phyloP scores from a whole-genome alignment of 148 eudicot genomes.

The Drosera capensis region DNA sequence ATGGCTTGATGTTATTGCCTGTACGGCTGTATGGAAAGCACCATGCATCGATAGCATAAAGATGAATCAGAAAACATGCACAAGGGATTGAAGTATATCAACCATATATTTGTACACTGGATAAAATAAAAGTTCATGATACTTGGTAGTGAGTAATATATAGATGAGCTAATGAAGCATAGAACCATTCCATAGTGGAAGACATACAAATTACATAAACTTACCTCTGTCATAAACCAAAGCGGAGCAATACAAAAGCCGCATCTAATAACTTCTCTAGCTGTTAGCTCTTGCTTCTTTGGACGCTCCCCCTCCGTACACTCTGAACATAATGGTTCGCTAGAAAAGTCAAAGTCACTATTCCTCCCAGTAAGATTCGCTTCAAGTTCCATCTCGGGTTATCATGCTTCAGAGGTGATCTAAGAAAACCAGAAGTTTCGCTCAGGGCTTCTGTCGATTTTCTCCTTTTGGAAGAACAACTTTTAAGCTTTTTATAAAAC shows the following conservation, averaged over 20 bases:
- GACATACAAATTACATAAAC: neutral
- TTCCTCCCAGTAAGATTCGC: neutral
- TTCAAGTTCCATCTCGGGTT: neutral
- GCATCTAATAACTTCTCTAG: constrained; percentile 7
- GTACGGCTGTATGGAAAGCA: too few species aligned
- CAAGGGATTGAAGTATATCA: neutral
- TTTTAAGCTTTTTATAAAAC: constrained; percentile 4
- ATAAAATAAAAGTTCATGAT: neutral
- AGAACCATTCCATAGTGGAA: neutral
- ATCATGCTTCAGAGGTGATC: neutral
- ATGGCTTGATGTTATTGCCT: too few species aligned
- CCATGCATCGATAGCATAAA: too few species aligned
- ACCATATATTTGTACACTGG: neutral
- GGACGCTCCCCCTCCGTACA: neutral
- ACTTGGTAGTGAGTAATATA: neutral
- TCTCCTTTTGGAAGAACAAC: neutral
- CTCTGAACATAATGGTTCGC: neutral
- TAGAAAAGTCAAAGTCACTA: neutral
- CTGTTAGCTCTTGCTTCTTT: constrained; percentile 3
- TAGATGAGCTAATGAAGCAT: neutral
- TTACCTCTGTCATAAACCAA: constrained; percentile 23
- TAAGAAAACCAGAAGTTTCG: neutral
- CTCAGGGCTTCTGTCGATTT: neutral
- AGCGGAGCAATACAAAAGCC: constrained; percentile 19
- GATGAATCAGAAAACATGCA: too few species aligned